These are phyloP conservation scores for Gentiana straminea DNA, from an alignment of 257 asterid species.

Conservation along the genomic window DNA sequence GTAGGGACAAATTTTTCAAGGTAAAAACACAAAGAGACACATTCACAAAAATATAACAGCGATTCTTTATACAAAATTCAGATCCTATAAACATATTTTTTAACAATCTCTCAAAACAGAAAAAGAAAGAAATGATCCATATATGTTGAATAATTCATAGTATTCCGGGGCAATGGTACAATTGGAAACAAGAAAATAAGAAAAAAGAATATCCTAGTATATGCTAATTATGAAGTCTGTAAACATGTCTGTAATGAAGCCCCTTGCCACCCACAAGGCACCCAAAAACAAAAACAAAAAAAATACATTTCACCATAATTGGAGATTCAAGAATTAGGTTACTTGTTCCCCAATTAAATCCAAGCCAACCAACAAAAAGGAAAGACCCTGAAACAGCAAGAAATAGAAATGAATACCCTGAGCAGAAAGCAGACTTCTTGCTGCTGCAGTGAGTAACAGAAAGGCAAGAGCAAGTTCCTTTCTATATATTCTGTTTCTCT, in stretches of 20 bases:
- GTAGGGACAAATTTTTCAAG: no score
- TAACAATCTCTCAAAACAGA: background rate
- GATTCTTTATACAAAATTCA: no score
- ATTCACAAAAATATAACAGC: no score
- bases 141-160: slow-evolving; percentile 4
- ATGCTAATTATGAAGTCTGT: slow-evolving; percentile 6
- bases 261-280: slow-evolving; percentile 1
- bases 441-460: slow-evolving; percentile 73
- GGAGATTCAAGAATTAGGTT: slow-evolving; percentile 21
- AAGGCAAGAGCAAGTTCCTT: slow-evolving; percentile 78
- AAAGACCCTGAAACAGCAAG: slow-evolving; percentile 77
- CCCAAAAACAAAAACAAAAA: slow-evolving; percentile 5
- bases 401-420: slow-evolving; percentile 91
- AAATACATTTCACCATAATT: background rate
- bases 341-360: slow-evolving; percentile 91
- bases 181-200: background rate
- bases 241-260: slow-evolving; percentile 1
- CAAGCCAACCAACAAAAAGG: slow-evolving; percentile 73
- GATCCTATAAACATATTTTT: no score
- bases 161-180: slow-evolving; percentile 7
- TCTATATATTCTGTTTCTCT: slow-evolving; percentile 61
- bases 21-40: no score
- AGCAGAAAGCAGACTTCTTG: slow-evolving; percentile 68
- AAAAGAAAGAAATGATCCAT: slow-evolving; percentile 3
- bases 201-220: background rate